Base-by-base conservation (phyloP, 2,329 filamentous ascomycete genomes). In the Orbilia quercus region DNA sequence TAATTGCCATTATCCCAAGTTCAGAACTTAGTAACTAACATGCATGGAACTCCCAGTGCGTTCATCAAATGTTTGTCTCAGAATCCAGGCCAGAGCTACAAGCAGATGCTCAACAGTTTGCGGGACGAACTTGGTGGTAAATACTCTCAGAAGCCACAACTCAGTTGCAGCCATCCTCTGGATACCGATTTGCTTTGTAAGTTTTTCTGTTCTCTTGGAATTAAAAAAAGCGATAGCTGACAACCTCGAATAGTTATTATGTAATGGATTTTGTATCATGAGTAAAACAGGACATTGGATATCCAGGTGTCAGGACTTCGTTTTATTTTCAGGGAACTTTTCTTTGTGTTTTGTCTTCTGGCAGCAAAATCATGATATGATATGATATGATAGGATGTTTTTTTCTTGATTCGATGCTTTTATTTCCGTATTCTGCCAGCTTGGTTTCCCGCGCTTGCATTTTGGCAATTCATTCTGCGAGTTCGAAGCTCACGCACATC, bases 151-250 rank as follows among this genome's bases (percentile, higher is more conserved):
- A 69, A 74, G 58, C 70, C 64, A 47, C 62, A 67, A 50, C 63
- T 74, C 47, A 74, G 70, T 36, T 69, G 70, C 59, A 74, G 70
- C 55, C 64, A 74, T 58, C 70, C 70, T 63, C 16, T 74, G 44
- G 69, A 73, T 57, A 73, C 69, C 40, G 69, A 73, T 51, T 57
- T 73, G 60, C 69, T 73, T 62, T 73, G 69, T 73, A 73, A 62
- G 69, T 62, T 47, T 22, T 7, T 28, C 16, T 16, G 31, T 5
- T 12, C 7, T 2, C 7, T 14, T 1, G 1, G n/a, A 14, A 20
- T n/a, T 14, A 18, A 25, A 18, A 12, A 9, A 18, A 23, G 1
- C 14, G 2, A 23, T 11, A 23, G 16, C 69, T 73, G 62, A 73
- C 55, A 50, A 1, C 23, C 23, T 31, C 16, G 9, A 28, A 2